A percentile compares a stretch with the other conserved stretches of the same genome.
phyloP scores from a whole-genome alignment of 2,329 filamentous ascomycete genomes.

The Cryphonectria parasitica region DNA sequence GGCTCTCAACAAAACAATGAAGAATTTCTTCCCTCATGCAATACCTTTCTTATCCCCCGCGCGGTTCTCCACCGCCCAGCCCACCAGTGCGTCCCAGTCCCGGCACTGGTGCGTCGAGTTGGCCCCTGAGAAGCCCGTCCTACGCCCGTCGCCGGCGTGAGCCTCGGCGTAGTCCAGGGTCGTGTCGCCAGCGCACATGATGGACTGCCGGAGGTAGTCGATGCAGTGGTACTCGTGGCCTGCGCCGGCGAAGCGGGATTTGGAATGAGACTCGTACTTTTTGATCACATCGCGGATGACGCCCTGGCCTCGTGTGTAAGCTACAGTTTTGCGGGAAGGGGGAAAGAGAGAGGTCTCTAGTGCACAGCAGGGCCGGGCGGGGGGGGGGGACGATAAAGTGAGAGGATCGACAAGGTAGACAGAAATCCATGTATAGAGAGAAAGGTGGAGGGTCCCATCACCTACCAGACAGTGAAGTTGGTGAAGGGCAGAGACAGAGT shows the following conservation, averaged over 20 bases:
- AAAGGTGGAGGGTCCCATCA: neutral
- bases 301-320: constrained; percentile 7
- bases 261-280: constrained; percentile 27
- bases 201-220: constrained; percentile 28
- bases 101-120: constrained; percentile 28
- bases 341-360: no score
- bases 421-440: neutral
- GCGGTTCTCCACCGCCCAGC: constrained; percentile 28
- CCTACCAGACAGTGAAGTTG: constrained; percentile 28
- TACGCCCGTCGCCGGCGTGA: constrained; percentile 19
- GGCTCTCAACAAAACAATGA: neutral
- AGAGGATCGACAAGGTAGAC: neutral
- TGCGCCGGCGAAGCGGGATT: constrained; percentile 26
- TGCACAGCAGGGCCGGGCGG: no score
- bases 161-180: constrained; percentile 26
- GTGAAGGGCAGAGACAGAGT: constrained; percentile 27
- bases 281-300: constrained; percentile 29
- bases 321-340: neutral
- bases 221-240: constrained; percentile 29
- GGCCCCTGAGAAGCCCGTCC: constrained; percentile 25
- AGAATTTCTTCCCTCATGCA: neutral
- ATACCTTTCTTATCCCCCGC: constrained; percentile 25
- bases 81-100: constrained; percentile 22
- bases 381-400: no score
- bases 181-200: constrained; percentile 27